Evolutionary conservation across 805 yeast genomes (phyloP), one percentile per base, ranked within the genome.

Genomic region (Millerozyma miso): DNA sequence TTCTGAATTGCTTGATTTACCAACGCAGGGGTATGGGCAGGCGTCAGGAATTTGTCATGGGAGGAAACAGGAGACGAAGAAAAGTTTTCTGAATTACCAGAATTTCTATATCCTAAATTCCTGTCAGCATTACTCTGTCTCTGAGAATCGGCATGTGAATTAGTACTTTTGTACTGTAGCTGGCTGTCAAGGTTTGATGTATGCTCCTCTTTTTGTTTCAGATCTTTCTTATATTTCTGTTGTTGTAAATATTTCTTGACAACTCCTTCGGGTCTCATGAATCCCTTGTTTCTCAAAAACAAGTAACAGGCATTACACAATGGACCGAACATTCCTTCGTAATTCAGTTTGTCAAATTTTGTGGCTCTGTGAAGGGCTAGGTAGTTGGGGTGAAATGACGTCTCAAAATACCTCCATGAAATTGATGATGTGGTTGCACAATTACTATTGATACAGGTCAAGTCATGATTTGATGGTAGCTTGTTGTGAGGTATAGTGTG

Each of bases 321-420:
- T 0, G 75, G 74, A 3, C 76, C 76, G 51, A 65, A 67, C 76
- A 70, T 70, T 4, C 74, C 76, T 38, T 70, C 73, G 46, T 67
- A 70, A 45, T 66, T 54, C 43, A 59, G 60, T 49, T 65, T 67
- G 52, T 69, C 65, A 46, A 70, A 68, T 39, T 60, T 61, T 29
- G 57, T 59, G 6, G 73, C 67, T 39, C 65, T 54, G 42, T 61
- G 68, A 18, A 69, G 60, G 26, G 61, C 64, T 45, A 64, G 65
- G 47, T 63, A 67, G 41, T 59, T 60, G 8, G 71, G 62, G 40
- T 60, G 65, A 46, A 62, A 65, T 26, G 60, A 67, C 14, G 70
- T 62, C 50, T 70, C 75, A 46, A 71, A 69, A 46, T 66, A 69
- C 38, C 74, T 54, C 76, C 76, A 71, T 12, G 69, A 63, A 10